Conservation (phyloP, 305 asterid genomes). For the Rubia balearica region DNA sequence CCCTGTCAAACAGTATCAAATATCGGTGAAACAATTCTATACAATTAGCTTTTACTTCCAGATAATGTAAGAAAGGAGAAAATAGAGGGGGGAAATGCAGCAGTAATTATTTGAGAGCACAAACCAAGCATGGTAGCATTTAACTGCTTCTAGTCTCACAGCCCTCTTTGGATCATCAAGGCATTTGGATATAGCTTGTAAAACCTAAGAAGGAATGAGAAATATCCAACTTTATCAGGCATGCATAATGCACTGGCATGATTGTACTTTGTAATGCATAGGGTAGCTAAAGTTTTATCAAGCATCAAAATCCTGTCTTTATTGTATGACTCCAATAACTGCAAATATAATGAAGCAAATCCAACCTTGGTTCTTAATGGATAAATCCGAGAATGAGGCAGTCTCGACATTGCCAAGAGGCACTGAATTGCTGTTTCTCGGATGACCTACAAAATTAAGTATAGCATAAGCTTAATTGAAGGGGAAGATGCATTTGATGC, state of each 20-base stretch:
- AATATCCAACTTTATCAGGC: conserved; percentile 3
- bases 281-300: background rate
- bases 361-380: conserved; percentile 68
- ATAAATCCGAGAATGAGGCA: conserved; percentile 69
- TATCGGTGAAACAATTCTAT: conserved; percentile 6
- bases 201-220: conserved; percentile 40
- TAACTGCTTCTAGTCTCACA: conserved; percentile 86
- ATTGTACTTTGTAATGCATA: background rate
- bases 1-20: conserved; percentile 35
- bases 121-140: conserved; percentile 80
- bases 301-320: background rate
- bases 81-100: background rate
- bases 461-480: background rate
- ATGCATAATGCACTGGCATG: background rate
- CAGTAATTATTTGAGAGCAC: conserved; percentile 15
- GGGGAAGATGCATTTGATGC: conserved; percentile 1
- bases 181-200: conserved; percentile 60
- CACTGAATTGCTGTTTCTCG: conserved; percentile 90
- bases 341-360: background rate
- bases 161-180: conserved; percentile 82
- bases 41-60: conserved; percentile 8
- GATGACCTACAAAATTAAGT: conserved; percentile 47
- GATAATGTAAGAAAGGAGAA: conserved; percentile 5
- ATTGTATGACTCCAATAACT: background rate
- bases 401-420: conserved; percentile 65